Evolutionary conservation across 306 rosid species (phyloP).

Genomic region (Casuarina equisetifolia): DNA sequence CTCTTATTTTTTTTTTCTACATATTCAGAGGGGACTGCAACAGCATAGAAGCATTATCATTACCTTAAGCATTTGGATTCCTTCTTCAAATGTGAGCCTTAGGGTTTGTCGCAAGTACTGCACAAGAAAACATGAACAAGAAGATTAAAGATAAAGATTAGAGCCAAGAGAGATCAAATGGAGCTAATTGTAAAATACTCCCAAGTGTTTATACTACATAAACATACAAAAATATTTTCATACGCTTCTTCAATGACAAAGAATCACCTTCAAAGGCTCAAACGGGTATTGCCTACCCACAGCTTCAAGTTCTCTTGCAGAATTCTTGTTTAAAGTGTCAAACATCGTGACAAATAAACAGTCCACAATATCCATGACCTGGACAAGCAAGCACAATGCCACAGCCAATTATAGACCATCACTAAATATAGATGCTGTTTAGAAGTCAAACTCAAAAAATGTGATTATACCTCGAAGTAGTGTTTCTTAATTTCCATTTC

Average conservation of each 20-base stretch:
- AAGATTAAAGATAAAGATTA: constrained; percentile 28
- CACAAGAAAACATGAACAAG: constrained; percentile 29
- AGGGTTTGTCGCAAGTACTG: constrained; percentile 83
- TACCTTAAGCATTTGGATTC: constrained; percentile 93
- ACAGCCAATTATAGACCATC: constrained; percentile 20
- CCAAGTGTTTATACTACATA: not conserved
- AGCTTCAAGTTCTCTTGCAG: constrained; percentile 76
- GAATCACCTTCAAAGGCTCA: constrained; percentile 79
- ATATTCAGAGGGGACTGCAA: not conserved
- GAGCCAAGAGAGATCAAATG: not conserved
- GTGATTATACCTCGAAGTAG: constrained; percentile 72
- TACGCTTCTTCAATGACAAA: not conserved
- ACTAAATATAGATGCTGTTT: constrained; percentile 18
- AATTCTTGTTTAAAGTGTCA: constrained; percentile 63
- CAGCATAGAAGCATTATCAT: not conserved
- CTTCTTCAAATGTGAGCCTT: constrained; percentile 86
- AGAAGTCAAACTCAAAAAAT: not conserved
- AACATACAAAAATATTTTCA: not conserved
- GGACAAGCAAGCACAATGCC: constrained; percentile 24
- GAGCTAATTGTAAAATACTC: not conserved
- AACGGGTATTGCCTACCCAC: constrained; percentile 77
- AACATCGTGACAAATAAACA: constrained; percentile 72
- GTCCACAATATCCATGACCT: constrained; percentile 89
- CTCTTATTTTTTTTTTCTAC: not conserved
- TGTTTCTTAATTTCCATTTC: constrained; percentile 87